phyloP scores from a whole-genome alignment of 2,329 filamentous ascomycete genomes.

The Fusarium sp. region DNA sequence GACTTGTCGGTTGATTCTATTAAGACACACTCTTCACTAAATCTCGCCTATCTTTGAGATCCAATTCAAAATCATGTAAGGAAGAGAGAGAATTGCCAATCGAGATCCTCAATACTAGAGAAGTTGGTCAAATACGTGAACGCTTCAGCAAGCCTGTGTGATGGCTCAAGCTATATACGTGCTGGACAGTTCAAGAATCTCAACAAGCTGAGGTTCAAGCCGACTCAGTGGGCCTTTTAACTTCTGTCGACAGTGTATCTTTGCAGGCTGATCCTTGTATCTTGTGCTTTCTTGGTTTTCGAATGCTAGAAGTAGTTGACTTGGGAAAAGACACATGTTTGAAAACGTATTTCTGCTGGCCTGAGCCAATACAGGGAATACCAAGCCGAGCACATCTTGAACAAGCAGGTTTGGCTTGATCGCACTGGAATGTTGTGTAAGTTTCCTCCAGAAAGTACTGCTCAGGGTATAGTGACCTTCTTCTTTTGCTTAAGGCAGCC shows the following conservation, averaged over 20 bases:
- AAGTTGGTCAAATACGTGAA: no score
- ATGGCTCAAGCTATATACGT: constrained; percentile 58
- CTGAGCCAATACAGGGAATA: constrained; percentile 60
- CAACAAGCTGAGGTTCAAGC: constrained; percentile 44
- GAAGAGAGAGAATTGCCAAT: background rate
- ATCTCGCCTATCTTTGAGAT: no score
- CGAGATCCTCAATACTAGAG: background rate
- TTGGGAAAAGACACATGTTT: constrained; percentile 51
- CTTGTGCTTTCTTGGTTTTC: background rate
- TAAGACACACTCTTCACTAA: no score
- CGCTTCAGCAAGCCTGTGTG: constrained; percentile 60
- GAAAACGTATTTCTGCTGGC: constrained; percentile 63
- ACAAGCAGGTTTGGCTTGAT: constrained; percentile 58
- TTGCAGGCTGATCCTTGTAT: background rate
- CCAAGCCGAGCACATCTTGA: constrained; percentile 60
- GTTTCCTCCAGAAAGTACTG: background rate
- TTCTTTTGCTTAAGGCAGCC: constrained; percentile 65
- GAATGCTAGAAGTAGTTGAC: background rate
- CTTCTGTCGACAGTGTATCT: background rate
- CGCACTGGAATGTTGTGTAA: constrained; percentile 54
- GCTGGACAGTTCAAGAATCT: constrained; percentile 54
- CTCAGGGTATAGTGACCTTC: constrained; percentile 54
- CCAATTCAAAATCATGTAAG: no score
- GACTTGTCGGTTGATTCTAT: no score
- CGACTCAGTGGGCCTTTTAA: constrained; percentile 26